phyloP scores from a whole-genome alignment of 1,139 yeast species.

The Geotrichum histeridarum region DNA sequence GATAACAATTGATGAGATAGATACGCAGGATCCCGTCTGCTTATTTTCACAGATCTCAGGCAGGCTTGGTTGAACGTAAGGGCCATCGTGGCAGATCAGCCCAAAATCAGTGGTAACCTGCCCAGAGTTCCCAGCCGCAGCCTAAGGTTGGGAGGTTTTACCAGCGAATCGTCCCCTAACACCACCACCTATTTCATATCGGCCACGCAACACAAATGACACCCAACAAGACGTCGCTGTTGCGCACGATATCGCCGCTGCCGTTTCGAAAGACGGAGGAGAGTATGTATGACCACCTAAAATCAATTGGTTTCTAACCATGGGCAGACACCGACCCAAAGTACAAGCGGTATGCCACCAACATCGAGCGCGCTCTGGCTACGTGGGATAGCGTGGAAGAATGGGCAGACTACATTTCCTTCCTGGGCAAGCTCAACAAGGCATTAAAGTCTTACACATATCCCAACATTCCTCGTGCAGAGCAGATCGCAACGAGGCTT shows the following conservation, averaged over 20 bases:
- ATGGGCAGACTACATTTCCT: constrained; percentile 98
- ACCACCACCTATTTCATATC: constrained; percentile 1
- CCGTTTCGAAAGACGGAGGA: constrained; percentile 2
- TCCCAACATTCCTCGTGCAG: constrained; percentile 46
- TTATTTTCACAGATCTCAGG: no score
- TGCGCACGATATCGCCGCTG: constrained; percentile 3
- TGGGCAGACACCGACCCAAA: constrained; percentile 40
- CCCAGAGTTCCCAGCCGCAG: no score
- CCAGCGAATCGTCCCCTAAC: background rate
- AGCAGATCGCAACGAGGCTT: constrained; percentile 38
- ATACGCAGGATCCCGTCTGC: no score
- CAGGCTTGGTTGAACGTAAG: no score
- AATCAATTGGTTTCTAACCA: background rate
- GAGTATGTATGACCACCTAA: background rate
- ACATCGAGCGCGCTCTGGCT: constrained; percentile 66
- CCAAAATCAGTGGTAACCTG: no score
- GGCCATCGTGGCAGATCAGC: no score
- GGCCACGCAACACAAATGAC: background rate
- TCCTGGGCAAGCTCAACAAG: constrained; percentile 70
- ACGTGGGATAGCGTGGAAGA: constrained; percentile 84
- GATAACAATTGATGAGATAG: no score
- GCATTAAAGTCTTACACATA: constrained; percentile 49
- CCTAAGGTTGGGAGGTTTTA: no score
- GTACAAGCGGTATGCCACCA: constrained; percentile 62
- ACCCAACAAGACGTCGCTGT: background rate